Evolutionary conservation across 352 stramenopile species (phyloP), one percentile per base, ranked within the genome.

Genomic region (Globisporangium acanthophoron): DNA sequence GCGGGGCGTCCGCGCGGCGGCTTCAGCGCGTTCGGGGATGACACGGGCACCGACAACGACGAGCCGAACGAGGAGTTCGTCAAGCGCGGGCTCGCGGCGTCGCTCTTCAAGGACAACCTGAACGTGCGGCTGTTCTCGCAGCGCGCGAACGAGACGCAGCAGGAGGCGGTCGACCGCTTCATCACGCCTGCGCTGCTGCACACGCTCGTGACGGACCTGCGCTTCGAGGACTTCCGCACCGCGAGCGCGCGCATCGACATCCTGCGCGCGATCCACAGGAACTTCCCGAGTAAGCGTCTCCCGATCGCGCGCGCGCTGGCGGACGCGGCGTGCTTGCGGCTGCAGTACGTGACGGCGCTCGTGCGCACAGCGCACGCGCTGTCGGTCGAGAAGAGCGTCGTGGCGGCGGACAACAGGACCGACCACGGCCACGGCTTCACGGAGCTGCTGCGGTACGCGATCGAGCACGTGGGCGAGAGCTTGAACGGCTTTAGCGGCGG

Each of bases 151-250:
- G 73, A 66, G 72, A 85, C 39, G 43, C 70, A 69, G 61, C 71
- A 75, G 60, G 66, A 83, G 37, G 64, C 65, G 8, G 56, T 88
- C 5, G 79, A 94, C n/a, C 76, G 73, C 11, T 86, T 91, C 58
- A 80, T 94, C 61, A 88, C 80, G 15, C 74, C 83, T 0, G 56
- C 64, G 37, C 88, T 94, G 53, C 70, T 94, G 52, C 85, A 94
- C 57, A 78, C 80, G 41, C 76, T 94, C 1, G 80, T 94, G 33
- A 90, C 71, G 5, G 82, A 87, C 18, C 68, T 92, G 63, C 85
- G 85, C 43, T 94, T 92, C 47, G 85, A 94, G 61, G 85, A 94
- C 61, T 92, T 88, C 58, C 85, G 85, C n/a, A 90, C 78, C 12
- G 79, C 85, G 47, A 94, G 85, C 47, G 78, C 80, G 12, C 75